These are phyloP conservation scores for Ophiocordyceps sinensis DNA, from an alignment of 2,329 filamentous ascomycete species.

Conservation along the genomic window DNA sequence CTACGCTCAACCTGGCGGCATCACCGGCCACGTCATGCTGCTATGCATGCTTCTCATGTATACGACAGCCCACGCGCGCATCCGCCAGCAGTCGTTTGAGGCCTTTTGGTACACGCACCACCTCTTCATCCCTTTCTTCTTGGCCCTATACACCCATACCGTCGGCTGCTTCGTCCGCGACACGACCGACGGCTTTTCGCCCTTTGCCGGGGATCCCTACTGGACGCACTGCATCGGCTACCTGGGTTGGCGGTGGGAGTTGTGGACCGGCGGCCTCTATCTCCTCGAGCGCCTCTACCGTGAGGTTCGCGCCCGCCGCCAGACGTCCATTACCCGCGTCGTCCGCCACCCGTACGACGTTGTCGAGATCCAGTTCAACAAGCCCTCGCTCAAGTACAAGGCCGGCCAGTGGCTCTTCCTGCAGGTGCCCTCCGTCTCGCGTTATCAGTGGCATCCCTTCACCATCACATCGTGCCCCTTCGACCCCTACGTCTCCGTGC, in stretches of 20 bases:
- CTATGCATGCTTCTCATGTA: slow-evolving; percentile 99
- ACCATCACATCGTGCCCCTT: slow-evolving; percentile 97
- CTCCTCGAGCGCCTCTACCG: slow-evolving; percentile 79
- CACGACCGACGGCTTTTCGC: slow-evolving; percentile 54
- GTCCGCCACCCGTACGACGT: slow-evolving; percentile 94
- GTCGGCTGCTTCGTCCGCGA: slow-evolving; percentile 94
- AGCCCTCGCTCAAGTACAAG: slow-evolving; percentile 96
- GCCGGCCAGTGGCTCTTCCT: slow-evolving; percentile 97
- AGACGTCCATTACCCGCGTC: slow-evolving; percentile 83
- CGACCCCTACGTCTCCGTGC: slow-evolving; percentile 86
- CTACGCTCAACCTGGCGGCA: slow-evolving; percentile 75
- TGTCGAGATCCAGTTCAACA: slow-evolving; percentile 93
- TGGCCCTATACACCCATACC: slow-evolving; percentile 90
- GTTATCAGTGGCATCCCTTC: slow-evolving; percentile 94
- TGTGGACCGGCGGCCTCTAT: slow-evolving; percentile 75
- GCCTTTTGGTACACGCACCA: slow-evolving; percentile 99
- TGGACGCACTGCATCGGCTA: slow-evolving; percentile 94
- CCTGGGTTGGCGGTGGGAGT: slow-evolving; percentile 93
- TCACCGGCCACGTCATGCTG: slow-evolving; percentile 95
- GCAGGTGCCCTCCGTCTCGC: slow-evolving; percentile 78
- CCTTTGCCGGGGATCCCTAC: slow-evolving; percentile 68
- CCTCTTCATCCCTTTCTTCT: slow-evolving; percentile 89
- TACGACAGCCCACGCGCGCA: slow-evolving; percentile 83
- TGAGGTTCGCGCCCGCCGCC: slow-evolving; percentile 69
- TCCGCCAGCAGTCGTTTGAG: slow-evolving; percentile 93